Evolutionary conservation across 495 filamentous ascomycete species (phyloP), one percentile per base, ranked within the genome.

Genomic region (Hypoxylon lienhwacheense): DNA sequence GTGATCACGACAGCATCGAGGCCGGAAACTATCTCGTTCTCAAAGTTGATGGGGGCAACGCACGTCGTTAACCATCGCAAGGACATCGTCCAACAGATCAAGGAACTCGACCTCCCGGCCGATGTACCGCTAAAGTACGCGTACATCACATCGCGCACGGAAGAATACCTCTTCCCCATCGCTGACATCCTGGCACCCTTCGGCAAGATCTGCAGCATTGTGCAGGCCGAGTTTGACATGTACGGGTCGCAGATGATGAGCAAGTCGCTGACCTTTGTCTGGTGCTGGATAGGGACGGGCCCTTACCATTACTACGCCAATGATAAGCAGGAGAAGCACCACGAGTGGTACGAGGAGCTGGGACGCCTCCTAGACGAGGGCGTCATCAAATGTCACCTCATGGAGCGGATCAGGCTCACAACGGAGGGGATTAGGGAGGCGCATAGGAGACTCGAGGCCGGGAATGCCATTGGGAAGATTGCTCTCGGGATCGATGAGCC

Each of bases 211-310:
- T 49, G 50, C 45, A 60, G 56, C 14, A 60, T 60, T 17, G 56
- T 60, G 19, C 56, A 60, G 32, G 49, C 56, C 14, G 17, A 31
- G 1, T 60, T 60, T 40, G 56, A 60, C 44, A 54, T 54, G 56
- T 60, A 60, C 56, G 56, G 56, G 19, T 54, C 56, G 45, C 49
- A 60, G 50, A 54, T 60, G 49, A 60, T 60, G 56, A 41, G 56
- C 45, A 60, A 60, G 50, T 60, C 56, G 33, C 40, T 60, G 20
- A 40, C 45, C 0, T 60, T 60, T 17, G 32, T 32, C 7, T 60
- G 56, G 56, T 60, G 56, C 45, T 60, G 56, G 56, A 20, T 60
- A 5, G 56, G 37, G 7, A 45, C 56, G 1, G 56, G 56, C 5
- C 15, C 33, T 14, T 60, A 60, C 39, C 56, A 60, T 12, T 10